phyloP scores from a whole-genome alignment of 2,329 filamentous ascomycete species.

The Scopulariopsis brevicaulis region DNA sequence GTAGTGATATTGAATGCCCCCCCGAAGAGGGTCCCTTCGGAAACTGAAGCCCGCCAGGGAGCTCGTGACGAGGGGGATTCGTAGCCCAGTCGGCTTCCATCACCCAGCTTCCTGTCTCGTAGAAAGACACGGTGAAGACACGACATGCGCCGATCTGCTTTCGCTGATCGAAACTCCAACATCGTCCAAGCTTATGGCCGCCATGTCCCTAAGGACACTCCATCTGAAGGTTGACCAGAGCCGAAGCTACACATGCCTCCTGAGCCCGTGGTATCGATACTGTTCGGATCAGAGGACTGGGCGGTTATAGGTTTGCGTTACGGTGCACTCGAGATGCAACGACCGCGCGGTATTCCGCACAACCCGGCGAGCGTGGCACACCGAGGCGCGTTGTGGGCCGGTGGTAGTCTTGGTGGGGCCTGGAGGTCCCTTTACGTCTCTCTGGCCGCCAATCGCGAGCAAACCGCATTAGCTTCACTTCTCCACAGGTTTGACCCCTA shows the following conservation, averaged over 20 bases:
- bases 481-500: neutral
- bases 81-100: neutral
- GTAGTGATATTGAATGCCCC: neutral
- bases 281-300: too few species aligned
- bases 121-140: neutral
- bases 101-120: neutral
- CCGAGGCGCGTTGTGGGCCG: neutral
- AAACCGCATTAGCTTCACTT: neutral
- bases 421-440: neutral
- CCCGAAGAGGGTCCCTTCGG: neutral
- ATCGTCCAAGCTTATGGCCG: too few species aligned
- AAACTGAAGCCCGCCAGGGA: neutral
- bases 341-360: too few species aligned
- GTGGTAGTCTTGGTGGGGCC: neutral
- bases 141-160: neutral
- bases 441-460: neutral
- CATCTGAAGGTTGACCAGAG: too few species aligned
- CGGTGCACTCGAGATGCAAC: too few species aligned
- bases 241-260: too few species aligned
- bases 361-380: too few species aligned
- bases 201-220: too few species aligned
- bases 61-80: neutral
- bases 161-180: neutral
- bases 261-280: too few species aligned
- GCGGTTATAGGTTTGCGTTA: too few species aligned